Base-by-base conservation (phyloP, 1,284 basidiomycete species). In the Phellinidium pouzarii region DNA sequence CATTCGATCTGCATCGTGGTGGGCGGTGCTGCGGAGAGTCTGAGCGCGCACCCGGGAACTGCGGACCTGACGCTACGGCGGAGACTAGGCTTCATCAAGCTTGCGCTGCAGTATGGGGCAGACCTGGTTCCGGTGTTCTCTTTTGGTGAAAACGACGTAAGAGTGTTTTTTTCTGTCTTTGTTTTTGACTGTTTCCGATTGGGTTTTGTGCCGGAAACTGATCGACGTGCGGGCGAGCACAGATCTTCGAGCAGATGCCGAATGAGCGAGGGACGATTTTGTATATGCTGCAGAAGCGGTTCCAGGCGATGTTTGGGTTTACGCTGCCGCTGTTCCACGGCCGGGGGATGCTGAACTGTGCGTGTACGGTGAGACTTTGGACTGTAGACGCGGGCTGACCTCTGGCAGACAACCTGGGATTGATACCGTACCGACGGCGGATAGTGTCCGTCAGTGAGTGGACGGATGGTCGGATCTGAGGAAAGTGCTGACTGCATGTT, bases 321-420 rank as follows among this genome's bases (percentile, higher is more conserved):
- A 99, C 95, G 0, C 70, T 99, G n/a, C 95, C 95, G 20, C 68
- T 95, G 40, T 95, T 97, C 69, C 92, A 95, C 67, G 94, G 94
- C 3, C 75, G 92, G 59, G 91, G 92, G 3, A 69, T 98, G 47
- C 77, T 96, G 61, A 97, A 97, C 67, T 95, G 92, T 92, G 58
- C 43, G 85, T 67, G 5, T 12, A 4, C 23, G 23, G 37, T n/a
- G 52, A 6, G 14, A 25, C 9, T 14, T 25, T 41, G 1, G 9
- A 4, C 8, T 20, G 44, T 20, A 5, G 11, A 20, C 11, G 1
- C 38, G 22, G 31, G 26, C 41, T 19, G 31, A 20, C 9, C 45
- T 3, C 40, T 9, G 31, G 22, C 57, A 91, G 89, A 95, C 71
- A 94, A 91, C 61, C 71, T 93, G 55, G 93, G 93, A 2, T 65